Base-by-base conservation (phyloP, 2,329 filamentous ascomycete genomes). In the Aciculosporium take region DNA sequence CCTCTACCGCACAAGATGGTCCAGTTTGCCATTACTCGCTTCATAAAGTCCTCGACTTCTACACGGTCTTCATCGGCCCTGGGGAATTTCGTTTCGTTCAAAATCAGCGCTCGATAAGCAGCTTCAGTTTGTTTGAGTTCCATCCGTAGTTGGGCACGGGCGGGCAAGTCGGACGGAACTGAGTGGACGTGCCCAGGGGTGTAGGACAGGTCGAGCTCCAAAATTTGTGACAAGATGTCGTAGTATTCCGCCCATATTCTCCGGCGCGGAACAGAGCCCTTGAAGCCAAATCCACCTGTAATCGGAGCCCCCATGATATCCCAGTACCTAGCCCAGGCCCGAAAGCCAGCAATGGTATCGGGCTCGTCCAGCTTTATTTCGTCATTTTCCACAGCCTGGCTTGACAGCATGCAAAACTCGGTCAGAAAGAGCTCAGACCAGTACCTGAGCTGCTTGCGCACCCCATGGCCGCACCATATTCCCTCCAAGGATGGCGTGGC, bases 201-300 rank as follows among this genome's bases (percentile, higher is more conserved):
- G 40, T 77, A 84, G 0, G 77, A 66, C 18, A 84, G 54, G 44
- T 77, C 74, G 41, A 76, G 64, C 51, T 81, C 79, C 6, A 95
- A 60, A 28, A 94, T 75, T n/a, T 68, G 69, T 2, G 87, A 93
- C 15, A 95, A 64, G 1, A 82, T 76, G 34, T 76, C 65, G 56
- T 94, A 94, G 58, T 95, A 95, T 47, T 84, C 76, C 51, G 74
- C 79, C 88, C 88, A 95, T 34, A 94, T 77, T 31, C 76, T 65
- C 46, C 82, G 70, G 47, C 81, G 68, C 24, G 74, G 70, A 15
- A 79, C 69, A 8, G 72, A 61, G 17, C 74, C 72, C 46, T 69
- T 68, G 51, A 74, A 71, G n/a, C 73, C 73, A 43, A 67, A 66
- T 5, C 76, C 74, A 28, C 74, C 74, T 0, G 64, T 59, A 4